These are phyloP conservation scores for Malus asiatica DNA, from an alignment of 306 rosid genomes.

Conservation along the genomic window DNA sequence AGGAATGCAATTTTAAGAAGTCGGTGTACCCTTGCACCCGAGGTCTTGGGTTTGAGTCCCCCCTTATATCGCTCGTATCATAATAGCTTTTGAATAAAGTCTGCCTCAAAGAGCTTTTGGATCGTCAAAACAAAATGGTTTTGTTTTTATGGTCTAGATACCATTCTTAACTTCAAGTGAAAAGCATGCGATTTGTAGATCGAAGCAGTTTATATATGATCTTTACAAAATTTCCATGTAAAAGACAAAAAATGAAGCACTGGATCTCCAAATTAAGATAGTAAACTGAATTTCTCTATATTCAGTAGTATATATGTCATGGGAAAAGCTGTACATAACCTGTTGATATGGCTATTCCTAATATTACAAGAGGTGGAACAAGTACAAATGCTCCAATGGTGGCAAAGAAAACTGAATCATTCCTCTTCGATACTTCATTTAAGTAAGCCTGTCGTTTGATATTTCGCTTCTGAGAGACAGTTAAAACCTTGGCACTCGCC, in stretches of 20 bases:
- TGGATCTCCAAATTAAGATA: neutral
- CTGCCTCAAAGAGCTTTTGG: no score
- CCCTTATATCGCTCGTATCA: no score
- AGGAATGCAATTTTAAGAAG: neutral
- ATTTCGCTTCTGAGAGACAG: constrained; percentile 84
- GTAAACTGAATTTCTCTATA: neutral
- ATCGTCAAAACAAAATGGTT: no score
- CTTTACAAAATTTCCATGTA: neutral
- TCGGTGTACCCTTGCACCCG: no score
- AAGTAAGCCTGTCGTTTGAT: constrained; percentile 79
- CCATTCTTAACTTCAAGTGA: neutral
- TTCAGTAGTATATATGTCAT: constrained; percentile 21
- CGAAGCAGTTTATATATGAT: neutral
- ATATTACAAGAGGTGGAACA: constrained; percentile 82
- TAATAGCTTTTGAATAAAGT: no score
- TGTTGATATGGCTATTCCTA: constrained; percentile 78
- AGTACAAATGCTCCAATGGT: constrained; percentile 85
- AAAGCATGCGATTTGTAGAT: neutral
- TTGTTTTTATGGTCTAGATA: no score
- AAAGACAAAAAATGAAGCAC: neutral
- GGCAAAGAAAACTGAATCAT: constrained; percentile 82
- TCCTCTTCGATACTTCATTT: constrained; percentile 78
- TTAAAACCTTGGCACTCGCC: constrained; percentile 66
- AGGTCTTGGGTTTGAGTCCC: no score
- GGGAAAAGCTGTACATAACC: constrained; percentile 97